Conservation (phyloP, 805 yeast genomes). For the Gaillardinia entomophila region DNA sequence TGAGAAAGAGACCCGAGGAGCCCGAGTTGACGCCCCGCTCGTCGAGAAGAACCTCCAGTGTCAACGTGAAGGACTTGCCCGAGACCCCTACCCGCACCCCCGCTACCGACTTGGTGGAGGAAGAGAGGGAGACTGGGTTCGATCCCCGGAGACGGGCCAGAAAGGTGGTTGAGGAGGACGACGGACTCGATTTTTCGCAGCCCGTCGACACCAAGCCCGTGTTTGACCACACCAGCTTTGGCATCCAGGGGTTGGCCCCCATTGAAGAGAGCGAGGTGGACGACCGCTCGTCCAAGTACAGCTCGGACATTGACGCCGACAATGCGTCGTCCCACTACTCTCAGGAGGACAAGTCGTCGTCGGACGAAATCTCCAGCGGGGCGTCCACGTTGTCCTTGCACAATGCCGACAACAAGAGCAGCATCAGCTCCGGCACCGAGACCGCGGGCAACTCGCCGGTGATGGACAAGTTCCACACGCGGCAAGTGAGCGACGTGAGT, state of each 20-base stretch:
- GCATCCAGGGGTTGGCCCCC: conserved; percentile 30
- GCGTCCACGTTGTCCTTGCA: conserved; percentile 34
- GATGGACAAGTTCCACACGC: conserved; percentile 10
- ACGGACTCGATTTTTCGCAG: not conserved
- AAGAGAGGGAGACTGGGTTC: conserved; percentile 13
- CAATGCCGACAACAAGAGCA: conserved; percentile 30
- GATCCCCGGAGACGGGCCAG: conserved; percentile 12
- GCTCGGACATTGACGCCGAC: conserved; percentile 14
- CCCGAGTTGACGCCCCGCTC: conserved; percentile 20
- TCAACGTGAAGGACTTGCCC: not conserved
- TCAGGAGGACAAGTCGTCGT: conserved; percentile 5
- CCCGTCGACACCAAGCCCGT: conserved; percentile 3
- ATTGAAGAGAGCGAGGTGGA: conserved; percentile 31
- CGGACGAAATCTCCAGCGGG: conserved; percentile 20
- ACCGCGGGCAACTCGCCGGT: conserved; percentile 11
- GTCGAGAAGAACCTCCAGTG: conserved; percentile 14
- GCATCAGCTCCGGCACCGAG: conserved; percentile 29
- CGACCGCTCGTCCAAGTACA: conserved; percentile 23
- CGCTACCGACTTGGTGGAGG: conserved; percentile 11
- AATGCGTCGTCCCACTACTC: conserved; percentile 9
- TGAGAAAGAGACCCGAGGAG: conserved; percentile 10
- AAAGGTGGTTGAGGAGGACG: conserved; percentile 3
- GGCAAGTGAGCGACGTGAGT: conserved; percentile 9
- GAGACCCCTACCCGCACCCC: conserved; percentile 7
- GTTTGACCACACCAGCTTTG: conserved; percentile 19